Conservation (phyloP, 129 eudicot species). For the Artemisia tridentata region DNA sequence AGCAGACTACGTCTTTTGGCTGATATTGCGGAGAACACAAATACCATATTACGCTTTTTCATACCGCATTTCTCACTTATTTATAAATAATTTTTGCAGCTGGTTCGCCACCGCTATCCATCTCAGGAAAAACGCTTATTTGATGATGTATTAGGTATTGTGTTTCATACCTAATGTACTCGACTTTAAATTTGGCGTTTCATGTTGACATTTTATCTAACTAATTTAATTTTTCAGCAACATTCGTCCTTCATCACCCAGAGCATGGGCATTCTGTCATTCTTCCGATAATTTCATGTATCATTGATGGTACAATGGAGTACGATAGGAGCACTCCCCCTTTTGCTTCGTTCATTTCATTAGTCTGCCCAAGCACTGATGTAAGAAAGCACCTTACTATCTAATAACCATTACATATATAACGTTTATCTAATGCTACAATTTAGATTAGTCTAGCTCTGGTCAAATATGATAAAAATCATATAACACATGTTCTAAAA, state of each 20-base stretch:
- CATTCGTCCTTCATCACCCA: constrained; percentile 95
- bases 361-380: constrained; percentile 76
- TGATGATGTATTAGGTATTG: constrained; percentile 90
- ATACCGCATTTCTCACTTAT: constrained; percentile 14
- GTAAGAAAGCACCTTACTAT: constrained; percentile 36
- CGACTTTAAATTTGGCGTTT: neutral
- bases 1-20: neutral
- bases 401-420: neutral
- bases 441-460: constrained; percentile 19
- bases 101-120: constrained; percentile 81
- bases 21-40: neutral
- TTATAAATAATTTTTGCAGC: constrained; percentile 46
- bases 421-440: neutral
- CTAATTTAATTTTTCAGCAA: constrained; percentile 49
- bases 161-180: constrained; percentile 7
- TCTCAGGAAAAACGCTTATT: constrained; percentile 73
- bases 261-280: constrained; percentile 95
- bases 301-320: constrained; percentile 83
- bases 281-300: constrained; percentile 83
- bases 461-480: constrained; percentile 2
- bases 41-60: neutral
- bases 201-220: constrained; percentile 18
- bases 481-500: constrained; percentile 12
- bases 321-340: constrained; percentile 77
- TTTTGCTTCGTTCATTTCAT: constrained; percentile 82